Conservation (phyloP, 352 stramenopile genomes). For the Globisporangium lucens region DNA sequence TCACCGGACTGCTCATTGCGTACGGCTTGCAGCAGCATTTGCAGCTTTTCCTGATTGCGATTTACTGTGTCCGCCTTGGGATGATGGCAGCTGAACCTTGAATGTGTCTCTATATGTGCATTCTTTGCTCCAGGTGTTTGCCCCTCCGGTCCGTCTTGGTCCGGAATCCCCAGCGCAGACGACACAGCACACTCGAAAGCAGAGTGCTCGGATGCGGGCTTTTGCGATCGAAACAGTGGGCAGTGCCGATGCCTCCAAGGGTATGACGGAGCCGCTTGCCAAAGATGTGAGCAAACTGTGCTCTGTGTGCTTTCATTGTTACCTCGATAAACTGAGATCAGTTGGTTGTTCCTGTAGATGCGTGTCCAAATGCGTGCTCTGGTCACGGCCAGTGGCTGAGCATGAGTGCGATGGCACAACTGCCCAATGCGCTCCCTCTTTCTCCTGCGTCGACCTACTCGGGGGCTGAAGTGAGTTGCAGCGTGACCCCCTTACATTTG, state of each 20-base stretch:
- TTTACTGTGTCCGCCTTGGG: neutral
- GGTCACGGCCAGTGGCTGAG: conserved; percentile 71
- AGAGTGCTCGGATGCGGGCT: conserved; percentile 66
- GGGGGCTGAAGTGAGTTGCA: conserved; percentile 31
- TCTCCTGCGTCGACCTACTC: conserved; percentile 54
- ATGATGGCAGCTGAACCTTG: neutral
- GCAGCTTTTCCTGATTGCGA: neutral
- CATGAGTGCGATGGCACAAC: conserved; percentile 53
- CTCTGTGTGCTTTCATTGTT: neutral
- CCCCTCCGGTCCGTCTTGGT: conserved; percentile 62
- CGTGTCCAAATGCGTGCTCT: conserved; percentile 61
- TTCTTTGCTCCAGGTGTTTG: conserved; percentile 46
- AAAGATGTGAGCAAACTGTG: conserved; percentile 40
- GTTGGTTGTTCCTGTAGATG: conserved; percentile 16
- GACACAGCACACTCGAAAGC: conserved; percentile 38
- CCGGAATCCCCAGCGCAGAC: conserved; percentile 37
- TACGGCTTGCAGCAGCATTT: conserved; percentile 13
- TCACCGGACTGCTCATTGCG: conserved; percentile 83
- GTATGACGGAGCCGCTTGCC: conserved; percentile 71
- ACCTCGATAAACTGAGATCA: neutral
- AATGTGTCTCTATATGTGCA: neutral
- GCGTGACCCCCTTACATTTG: neutral
- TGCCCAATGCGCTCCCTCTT: conserved; percentile 52
- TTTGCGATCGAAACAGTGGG: conserved; percentile 50
- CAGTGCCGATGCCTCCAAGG: conserved; percentile 64